Evolutionary conservation across 768 basidiomycete species (phyloP).

Genomic region (Cystofilobasidium bisporidii): DNA sequence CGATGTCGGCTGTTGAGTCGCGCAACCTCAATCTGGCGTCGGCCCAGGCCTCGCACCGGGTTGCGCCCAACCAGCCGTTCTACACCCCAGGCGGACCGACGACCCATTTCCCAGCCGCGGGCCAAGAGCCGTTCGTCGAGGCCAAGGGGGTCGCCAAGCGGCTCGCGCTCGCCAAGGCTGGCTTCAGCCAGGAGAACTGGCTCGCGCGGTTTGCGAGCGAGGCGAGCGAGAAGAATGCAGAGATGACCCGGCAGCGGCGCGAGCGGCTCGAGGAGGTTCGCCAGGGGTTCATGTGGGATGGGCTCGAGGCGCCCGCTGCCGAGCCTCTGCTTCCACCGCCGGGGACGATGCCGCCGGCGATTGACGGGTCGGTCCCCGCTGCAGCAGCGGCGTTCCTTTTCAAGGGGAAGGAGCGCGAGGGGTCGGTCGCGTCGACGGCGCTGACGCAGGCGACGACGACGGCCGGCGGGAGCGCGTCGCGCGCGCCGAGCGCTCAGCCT

Average conservation of each 20-base stretch:
- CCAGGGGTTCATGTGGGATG: constrained; percentile 26
- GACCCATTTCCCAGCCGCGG: constrained; percentile 83
- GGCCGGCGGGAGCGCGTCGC: neutral
- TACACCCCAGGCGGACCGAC: constrained; percentile 89
- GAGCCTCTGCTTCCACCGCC: no score
- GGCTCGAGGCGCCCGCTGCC: neutral
- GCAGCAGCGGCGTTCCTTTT: no score
- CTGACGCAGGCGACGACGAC: neutral
- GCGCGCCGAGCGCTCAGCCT: neutral
- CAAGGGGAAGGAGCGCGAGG: constrained; percentile 2
- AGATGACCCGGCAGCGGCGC: constrained; percentile 38
- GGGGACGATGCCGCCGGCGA: neutral
- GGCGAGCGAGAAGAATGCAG: constrained; percentile 52
- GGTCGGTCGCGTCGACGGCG: neutral
- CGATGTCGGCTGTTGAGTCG: constrained; percentile 33
- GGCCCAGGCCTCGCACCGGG: neutral
- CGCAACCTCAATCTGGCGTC: constrained; percentile 15
- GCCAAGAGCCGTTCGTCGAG: constrained; percentile 42
- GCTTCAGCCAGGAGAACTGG: constrained; percentile 83
- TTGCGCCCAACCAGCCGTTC: constrained; percentile 48
- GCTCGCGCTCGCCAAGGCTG: constrained; percentile 64
- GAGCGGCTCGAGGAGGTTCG: constrained; percentile 37
- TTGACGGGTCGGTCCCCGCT: neutral
- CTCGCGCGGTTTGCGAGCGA: constrained; percentile 69
- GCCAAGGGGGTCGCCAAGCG: constrained; percentile 56